Percentiles rank a stretch among this genome's conserved stretches.
Conservation (phyloP, 1,284 basidiomycete species). For the Porogramme epimiltina region DNA sequence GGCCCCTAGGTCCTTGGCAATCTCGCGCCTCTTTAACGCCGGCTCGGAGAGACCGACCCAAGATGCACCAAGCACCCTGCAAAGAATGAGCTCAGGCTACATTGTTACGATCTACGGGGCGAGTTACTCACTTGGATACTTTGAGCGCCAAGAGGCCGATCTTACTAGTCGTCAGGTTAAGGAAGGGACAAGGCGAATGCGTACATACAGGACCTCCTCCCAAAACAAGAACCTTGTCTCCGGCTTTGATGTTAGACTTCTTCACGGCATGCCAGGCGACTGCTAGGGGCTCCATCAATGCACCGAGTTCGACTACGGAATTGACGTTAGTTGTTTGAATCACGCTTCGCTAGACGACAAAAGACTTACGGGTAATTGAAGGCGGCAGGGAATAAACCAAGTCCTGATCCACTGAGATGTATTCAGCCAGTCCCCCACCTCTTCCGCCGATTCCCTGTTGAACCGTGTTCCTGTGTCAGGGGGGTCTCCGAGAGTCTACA, state of each 20-base stretch:
- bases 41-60: slow-evolving; percentile 35
- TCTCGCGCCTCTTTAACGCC: slow-evolving; percentile 27
- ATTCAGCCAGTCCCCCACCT: slow-evolving; percentile 34
- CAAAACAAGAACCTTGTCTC: slow-evolving; percentile 31
- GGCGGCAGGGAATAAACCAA: slow-evolving; percentile 31
- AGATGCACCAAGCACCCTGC: slow-evolving; percentile 17
- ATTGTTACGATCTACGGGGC: neutral
- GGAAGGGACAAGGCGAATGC: neutral
- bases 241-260: slow-evolving; percentile 27
- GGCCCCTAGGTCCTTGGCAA: slow-evolving; percentile 28
- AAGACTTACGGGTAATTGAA: slow-evolving; percentile 3
- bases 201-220: slow-evolving; percentile 33
- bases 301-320: slow-evolving; percentile 29
- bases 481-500: too few species aligned
- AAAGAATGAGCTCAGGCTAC: neutral
- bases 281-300: slow-evolving; percentile 35
- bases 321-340: too few species aligned
- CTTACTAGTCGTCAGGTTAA: neutral
- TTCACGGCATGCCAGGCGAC: slow-evolving; percentile 37
- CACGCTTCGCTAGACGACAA: neutral
- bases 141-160: slow-evolving; percentile 11
- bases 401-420: slow-evolving; percentile 27
- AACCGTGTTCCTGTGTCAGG: too few species aligned
- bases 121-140: slow-evolving; percentile 7
- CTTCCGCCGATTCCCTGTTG: slow-evolving; percentile 22